These are phyloP conservation scores for Tuber indicum DNA, from an alignment of 495 filamentous ascomycete genomes.

Conservation along the genomic window DNA sequence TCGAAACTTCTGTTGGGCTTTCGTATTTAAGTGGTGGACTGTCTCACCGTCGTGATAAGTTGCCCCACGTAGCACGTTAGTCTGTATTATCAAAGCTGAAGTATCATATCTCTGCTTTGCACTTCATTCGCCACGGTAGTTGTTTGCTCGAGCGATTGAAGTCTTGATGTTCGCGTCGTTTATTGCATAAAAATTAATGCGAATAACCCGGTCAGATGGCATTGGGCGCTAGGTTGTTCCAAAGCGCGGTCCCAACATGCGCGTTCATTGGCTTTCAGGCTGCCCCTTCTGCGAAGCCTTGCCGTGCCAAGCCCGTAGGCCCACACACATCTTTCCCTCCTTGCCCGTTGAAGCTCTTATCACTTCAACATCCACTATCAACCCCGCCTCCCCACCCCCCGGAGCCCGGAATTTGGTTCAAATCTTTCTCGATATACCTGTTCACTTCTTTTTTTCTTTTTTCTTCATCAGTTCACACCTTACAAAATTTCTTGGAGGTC, in stretches of 20 bases:
- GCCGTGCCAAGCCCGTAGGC: not conserved
- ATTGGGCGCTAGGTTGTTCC: not conserved
- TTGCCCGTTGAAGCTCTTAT: conserved; percentile 5
- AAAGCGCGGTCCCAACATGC: not conserved
- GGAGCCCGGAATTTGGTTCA: not conserved
- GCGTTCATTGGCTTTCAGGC: not conserved
- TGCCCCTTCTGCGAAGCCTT: not conserved
- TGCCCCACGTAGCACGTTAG: not conserved
- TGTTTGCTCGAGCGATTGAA: not conserved
- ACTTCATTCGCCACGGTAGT: not conserved
- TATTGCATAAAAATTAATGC: not conserved
- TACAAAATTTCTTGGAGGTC: not conserved
- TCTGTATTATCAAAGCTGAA: not conserved
- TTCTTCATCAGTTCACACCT: not conserved
- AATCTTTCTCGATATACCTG: conserved; percentile 2
- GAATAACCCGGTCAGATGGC: not conserved
- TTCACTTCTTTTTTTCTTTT: not conserved
- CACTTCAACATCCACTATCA: conserved; percentile 7
- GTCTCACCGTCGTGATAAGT: not conserved
- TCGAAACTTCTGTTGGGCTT: not conserved
- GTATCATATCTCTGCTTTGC: not conserved
- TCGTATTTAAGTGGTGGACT: not conserved
- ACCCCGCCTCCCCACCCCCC: conserved; percentile 4
- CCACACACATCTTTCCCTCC: conserved; percentile 7
- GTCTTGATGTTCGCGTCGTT: not conserved